Evolutionary conservation across 2,329 filamentous ascomycete species (phyloP).

Genomic region (Stylonectria norvegica): DNA sequence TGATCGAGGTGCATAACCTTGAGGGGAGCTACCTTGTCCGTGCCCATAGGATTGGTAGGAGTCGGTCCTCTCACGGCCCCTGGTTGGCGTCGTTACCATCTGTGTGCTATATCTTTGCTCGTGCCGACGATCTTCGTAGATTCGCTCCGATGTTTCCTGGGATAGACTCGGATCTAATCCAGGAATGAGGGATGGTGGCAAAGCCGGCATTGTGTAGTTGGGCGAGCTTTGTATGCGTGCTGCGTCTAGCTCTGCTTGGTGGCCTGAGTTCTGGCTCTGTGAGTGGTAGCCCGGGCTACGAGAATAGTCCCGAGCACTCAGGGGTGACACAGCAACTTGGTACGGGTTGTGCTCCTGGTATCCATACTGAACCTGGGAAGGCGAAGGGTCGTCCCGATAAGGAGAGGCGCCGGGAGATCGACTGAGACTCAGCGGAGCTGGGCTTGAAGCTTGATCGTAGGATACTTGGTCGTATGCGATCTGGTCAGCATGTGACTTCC

Average conservation of each 20-base stretch:
- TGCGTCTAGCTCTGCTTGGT: conserved; percentile 37
- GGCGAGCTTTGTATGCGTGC: conserved; percentile 29
- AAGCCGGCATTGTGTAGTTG: conserved; percentile 42
- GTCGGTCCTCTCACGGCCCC: conserved; percentile 39
- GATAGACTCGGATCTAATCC: conserved; percentile 56
- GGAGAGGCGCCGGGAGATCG: conserved; percentile 26
- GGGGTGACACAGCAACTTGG: conserved; percentile 30
- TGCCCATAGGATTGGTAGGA: conserved; percentile 25
- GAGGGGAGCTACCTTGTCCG: conserved; percentile 25
- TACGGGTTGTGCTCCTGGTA: conserved; percentile 24
- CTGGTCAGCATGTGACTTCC: conserved; percentile 34
- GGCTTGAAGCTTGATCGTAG: conserved; percentile 39
- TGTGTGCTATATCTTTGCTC: conserved; percentile 44
- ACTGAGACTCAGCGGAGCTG: conserved; percentile 45
- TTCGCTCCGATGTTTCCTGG: conserved; percentile 55
- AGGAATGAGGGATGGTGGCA: conserved; percentile 59
- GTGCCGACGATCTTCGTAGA: conserved; percentile 52
- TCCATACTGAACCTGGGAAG: conserved; percentile 17
- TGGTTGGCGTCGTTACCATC: conserved; percentile 37
- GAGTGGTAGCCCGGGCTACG: conserved; percentile 30
- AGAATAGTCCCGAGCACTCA: conserved; percentile 34
- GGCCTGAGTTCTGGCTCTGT: conserved; percentile 30
- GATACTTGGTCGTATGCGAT: too few species aligned
- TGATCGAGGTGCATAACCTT: conserved; percentile 38
- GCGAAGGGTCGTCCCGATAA: conserved; percentile 23